Evolutionary conservation across 1,139 yeast genomes (phyloP).

Genomic region (Martiniozyma asiatica): DNA sequence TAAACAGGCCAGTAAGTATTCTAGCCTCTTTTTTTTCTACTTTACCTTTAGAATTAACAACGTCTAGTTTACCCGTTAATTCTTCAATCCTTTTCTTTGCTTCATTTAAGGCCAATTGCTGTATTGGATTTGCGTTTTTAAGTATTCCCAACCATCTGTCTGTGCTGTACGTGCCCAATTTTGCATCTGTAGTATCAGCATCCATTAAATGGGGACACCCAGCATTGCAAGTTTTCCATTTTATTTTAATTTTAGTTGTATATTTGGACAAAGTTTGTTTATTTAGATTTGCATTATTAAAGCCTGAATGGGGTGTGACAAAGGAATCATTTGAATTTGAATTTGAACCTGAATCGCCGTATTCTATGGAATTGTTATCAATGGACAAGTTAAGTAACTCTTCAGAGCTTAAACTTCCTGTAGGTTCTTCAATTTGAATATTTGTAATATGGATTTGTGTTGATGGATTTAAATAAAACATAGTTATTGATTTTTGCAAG

Average conservation of each 20-base stretch:
- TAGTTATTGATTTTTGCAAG: conserved; percentile 40
- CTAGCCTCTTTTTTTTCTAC: conserved; percentile 27
- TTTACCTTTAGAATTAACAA: not conserved
- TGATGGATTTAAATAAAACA: conserved; percentile 39
- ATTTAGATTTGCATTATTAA: not conserved
- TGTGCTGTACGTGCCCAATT: conserved; percentile 27
- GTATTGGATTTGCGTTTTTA: conserved; percentile 10
- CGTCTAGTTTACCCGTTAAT: conserved; percentile 5
- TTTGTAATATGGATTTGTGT: conserved; percentile 40
- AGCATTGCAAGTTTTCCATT: conserved; percentile 53
- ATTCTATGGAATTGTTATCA: conserved; percentile 16
- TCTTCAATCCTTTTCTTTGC: conserved; percentile 10
- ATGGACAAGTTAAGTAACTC: conserved; percentile 17
- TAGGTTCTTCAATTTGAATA: conserved; percentile 24
- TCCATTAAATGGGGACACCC: conserved; percentile 35
- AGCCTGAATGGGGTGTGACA: no score
- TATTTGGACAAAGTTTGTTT: conserved; percentile 26
- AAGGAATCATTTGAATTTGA: no score
- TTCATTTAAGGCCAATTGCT: conserved; percentile 6
- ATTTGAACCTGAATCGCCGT: conserved; percentile 4
- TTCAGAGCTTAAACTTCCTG: conserved; percentile 11
- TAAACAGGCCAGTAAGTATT: conserved; percentile 56
- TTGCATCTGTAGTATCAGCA: conserved; percentile 15
- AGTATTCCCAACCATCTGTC: conserved; percentile 12
- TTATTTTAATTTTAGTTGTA: conserved; percentile 41